Evolutionary conservation across 495 filamentous ascomycete genomes (phyloP), one percentile per base, ranked within the genome.

Genomic region (Rhizodiscina lignyota): DNA sequence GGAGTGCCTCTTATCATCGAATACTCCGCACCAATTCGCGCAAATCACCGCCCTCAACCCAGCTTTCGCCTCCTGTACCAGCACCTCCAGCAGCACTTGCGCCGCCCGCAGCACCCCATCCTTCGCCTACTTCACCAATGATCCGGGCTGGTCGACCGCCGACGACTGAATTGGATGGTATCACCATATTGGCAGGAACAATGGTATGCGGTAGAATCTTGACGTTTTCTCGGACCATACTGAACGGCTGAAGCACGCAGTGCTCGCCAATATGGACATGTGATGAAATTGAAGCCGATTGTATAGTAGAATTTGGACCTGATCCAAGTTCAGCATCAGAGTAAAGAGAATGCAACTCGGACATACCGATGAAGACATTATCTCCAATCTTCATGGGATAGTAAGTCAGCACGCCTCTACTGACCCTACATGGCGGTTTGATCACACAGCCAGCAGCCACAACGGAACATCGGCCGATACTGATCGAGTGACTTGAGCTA

Each of bases 321-420:
- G 31, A 1, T 16, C 10, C 5, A 10, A 27, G 18, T 10, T 16
- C 15, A 28, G 22, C 4, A 5, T 31, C 15, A 29, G 10, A 2
- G 20, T 21, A 30, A 30, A 41, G 17, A 21, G 12, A 32, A 10
- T 4, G 6, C 8, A 76, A 68, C 24, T 62, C 54, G 8, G 11
- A 17, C 40, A 75, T 68, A 19, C 83, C 83, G 27, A 97, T 66
- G 51, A 83, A 93, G 39, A 91, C 83, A 55, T 94, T 84, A 49
- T 93, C 81, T 22, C 84, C 84, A 36, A 97, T 80, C 52, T 86
- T 83, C 40, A 92, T 73, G 28, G 84, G 83, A 45, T 79, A 80
- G 60, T 79, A 86, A 3, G 73, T 78, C 44, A 45, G 28, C 16
- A 24, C 32, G 20, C 74, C 74, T 47, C 72, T 66, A 45, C 78